Evolutionary conservation across 768 basidiomycete species (phyloP).

Genomic region (Calocybe indica): DNA sequence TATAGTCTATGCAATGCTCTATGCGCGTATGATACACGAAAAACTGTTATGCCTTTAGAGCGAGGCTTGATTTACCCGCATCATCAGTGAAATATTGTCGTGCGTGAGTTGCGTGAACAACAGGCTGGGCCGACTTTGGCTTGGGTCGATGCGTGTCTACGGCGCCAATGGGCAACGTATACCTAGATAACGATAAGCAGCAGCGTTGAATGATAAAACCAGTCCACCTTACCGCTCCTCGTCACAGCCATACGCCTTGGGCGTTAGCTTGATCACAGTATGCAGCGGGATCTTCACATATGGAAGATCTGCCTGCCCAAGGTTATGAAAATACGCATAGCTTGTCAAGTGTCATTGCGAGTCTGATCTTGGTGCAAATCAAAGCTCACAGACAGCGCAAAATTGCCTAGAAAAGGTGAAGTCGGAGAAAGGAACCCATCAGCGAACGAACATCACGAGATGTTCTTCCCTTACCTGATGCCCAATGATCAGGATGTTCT

Average conservation of each 20-base stretch:
- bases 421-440: conserved; percentile 2
- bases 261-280: conserved; percentile 97
- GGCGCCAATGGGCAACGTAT: conserved; percentile 83
- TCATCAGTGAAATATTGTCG: conserved; percentile 38
- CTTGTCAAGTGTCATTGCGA: conserved; percentile 29
- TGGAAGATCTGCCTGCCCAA: conserved; percentile 89
- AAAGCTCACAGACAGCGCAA: conserved; percentile 64
- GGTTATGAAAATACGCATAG: conserved; percentile 95
- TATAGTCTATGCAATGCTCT: too few species aligned
- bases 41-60: neutral
- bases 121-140: conserved; percentile 35
- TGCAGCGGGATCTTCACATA: conserved; percentile 98
- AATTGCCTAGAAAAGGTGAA: conserved; percentile 46
- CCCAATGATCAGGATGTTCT: conserved; percentile 94
- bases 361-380: neutral
- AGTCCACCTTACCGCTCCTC: conserved; percentile 68
- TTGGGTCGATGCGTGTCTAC: conserved; percentile 89
- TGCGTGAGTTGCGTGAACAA: conserved; percentile 26
- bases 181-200: conserved; percentile 35
- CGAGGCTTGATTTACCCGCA: neutral
- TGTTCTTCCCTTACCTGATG: conserved; percentile 60
- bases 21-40: too few species aligned
- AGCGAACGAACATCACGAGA: conserved; percentile 1
- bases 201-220: neutral
- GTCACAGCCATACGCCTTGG: conserved; percentile 97